A percentile compares a stretch with the other conserved stretches of the same genome.
Conservation (phyloP, 2,329 filamentous ascomycete genomes). For the Aquanectria penicillioides region DNA sequence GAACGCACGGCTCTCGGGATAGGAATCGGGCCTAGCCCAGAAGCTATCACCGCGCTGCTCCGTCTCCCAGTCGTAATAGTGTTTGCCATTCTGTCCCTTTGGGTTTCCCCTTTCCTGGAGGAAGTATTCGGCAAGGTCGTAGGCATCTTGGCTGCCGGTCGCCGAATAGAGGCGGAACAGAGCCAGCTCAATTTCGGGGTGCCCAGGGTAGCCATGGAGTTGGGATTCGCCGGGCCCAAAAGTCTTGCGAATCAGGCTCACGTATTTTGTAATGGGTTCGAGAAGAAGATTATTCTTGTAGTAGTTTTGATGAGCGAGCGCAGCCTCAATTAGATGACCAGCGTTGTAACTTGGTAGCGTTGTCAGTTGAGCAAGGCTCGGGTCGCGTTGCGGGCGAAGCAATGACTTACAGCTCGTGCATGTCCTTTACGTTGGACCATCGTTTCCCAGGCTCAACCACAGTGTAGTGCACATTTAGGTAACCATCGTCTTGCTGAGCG, state of each 20-base stretch:
- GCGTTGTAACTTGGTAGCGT: constrained; percentile 59
- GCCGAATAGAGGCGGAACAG: constrained; percentile 50
- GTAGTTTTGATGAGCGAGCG: constrained; percentile 63
- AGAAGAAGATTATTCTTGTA: constrained; percentile 63
- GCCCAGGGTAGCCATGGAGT: constrained; percentile 68
- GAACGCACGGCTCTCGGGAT: constrained; percentile 49
- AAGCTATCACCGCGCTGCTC: constrained; percentile 59
- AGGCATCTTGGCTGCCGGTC: constrained; percentile 49
- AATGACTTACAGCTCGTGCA: constrained; percentile 65
- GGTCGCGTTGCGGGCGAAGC: not conserved
- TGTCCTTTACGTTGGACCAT: constrained; percentile 68
- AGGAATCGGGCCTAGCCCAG: constrained; percentile 59
- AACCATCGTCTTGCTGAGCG: constrained; percentile 69
- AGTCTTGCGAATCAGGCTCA: constrained; percentile 58
- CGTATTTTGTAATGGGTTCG: constrained; percentile 30
- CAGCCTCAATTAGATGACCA: constrained; percentile 70
- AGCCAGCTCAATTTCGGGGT: constrained; percentile 58
- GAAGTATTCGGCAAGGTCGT: constrained; percentile 59
- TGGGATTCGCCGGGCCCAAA: constrained; percentile 63
- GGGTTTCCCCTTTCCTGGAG: constrained; percentile 39
- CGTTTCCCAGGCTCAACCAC: constrained; percentile 65
- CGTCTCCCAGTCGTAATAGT: constrained; percentile 66
- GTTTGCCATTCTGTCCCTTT: constrained; percentile 62
- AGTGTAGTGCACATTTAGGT: constrained; percentile 71
- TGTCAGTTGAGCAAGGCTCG: not conserved